Conservation (phyloP, 1,284 basidiomycete genomes). For the Volvariella surrecta region DNA sequence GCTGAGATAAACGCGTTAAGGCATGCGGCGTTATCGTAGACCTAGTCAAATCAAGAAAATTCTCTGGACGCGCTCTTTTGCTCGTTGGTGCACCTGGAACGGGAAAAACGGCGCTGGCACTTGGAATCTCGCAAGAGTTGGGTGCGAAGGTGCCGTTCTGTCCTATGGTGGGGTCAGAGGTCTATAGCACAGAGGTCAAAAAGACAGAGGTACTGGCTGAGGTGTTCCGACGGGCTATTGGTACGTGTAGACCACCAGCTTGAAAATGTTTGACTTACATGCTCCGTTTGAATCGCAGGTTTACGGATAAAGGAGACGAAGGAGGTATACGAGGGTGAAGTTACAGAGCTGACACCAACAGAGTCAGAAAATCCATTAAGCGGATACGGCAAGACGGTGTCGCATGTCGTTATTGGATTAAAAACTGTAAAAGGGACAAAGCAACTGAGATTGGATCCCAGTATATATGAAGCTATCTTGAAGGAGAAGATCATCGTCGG, state of each 20-base stretch:
- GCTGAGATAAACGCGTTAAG: conserved; percentile 26
- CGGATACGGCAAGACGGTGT: conserved; percentile 98
- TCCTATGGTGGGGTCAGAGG: conserved; percentile 96
- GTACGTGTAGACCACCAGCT: conserved; percentile 39
- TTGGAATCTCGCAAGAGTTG: conserved; percentile 91
- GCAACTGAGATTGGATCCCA: conserved; percentile 90
- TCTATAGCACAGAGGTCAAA: conserved; percentile 96
- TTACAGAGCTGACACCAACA: conserved; percentile 93
- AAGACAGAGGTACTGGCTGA: conserved; percentile 99
- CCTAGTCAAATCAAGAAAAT: conserved; percentile 83
- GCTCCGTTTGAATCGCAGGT: conserved; percentile 36
- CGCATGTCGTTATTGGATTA: conserved; percentile 92
- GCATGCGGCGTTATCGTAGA: conserved; percentile 91
- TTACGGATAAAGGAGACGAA: conserved; percentile 97
- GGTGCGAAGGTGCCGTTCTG: conserved; percentile 96
- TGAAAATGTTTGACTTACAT: conserved; percentile 1
- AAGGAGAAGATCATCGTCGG: conserved; percentile 97
- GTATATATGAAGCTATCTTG: conserved; percentile 94
- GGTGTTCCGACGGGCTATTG: conserved; percentile 91
- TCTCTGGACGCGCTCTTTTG: conserved; percentile 85
- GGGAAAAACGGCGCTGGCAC: conserved; percentile 91
- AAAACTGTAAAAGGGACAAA: conserved; percentile 99
- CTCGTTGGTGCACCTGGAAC: conserved; percentile 90
- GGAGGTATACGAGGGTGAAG: conserved; percentile 97
- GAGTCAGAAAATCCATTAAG: conserved; percentile 94